Base-by-base conservation (phyloP, 768 basidiomycete species). In the Trametes cinnabarina region DNA sequence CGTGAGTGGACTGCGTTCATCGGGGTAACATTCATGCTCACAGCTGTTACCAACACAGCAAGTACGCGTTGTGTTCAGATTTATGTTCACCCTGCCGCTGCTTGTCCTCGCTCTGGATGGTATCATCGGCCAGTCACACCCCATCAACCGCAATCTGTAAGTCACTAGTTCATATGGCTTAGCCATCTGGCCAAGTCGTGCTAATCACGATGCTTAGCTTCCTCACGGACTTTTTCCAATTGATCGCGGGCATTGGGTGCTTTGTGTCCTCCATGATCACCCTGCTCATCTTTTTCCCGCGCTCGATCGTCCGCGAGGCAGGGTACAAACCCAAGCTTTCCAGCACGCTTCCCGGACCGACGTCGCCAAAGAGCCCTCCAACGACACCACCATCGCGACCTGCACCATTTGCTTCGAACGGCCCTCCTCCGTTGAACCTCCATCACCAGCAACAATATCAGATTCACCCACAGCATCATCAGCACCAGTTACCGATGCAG, bases 231-330 rank as follows among this genome's bases (percentile, higher is more conserved):
- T 81, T 90, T 56, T 75, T 92, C 10, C 71, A 86, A 44, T 85
- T 90, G 82, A 64, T 86, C 51, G 85, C 83, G 20, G 89, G 80
- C 17, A 79, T 92, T 28, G 90, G 90, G 14, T 86, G 86, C 64
- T 84, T 92, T 65, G 77, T 90, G 20, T 92, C 90, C 3, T 90
- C 90, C 23, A 83, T 84, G 17, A 88, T 92, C 22, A 93, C 91
- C 3, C 77, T 93, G 30, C 77, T 92, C 30, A 80, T 90, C 41
- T 90, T 90, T 74, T 90, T 90, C 75, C 89, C 89, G 34, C 87
- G 87, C 43, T 88, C 88, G 3, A 77, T 88, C 53, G 80, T 81
- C 3, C 76, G 75, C 25, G 87, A 89, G 71, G 74, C 79, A 5
- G 88, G 86, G 2, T 87, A 88, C 73, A 77, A 72, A 55, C 76